Conservation (phyloP, 306 rosid genomes). For the Begonia peltatifolia region DNA sequence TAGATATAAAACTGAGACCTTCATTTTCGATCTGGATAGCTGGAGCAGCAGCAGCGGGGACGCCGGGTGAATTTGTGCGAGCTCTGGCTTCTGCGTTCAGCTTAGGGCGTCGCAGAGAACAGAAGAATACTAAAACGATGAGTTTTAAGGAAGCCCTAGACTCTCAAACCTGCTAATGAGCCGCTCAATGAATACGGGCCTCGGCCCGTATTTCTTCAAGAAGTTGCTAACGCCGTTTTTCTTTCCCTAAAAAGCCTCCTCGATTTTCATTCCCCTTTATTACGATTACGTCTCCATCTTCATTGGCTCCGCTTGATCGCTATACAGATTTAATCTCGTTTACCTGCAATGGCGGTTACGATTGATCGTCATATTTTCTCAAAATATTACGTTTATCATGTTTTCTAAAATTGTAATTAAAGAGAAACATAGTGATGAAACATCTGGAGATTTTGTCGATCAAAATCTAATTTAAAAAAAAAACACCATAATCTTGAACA, state of each 20-base stretch:
- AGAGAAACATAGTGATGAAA: no score
- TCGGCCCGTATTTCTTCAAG: background rate
- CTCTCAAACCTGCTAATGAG: no score
- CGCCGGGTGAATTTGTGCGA: background rate
- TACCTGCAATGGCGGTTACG: conserved; percentile 48
- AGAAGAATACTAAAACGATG: no score
- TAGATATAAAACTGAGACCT: conserved; percentile 4
- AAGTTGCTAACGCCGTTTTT: background rate
- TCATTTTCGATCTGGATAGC: conserved; percentile 15
- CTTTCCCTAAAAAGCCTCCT: conserved; percentile 15
- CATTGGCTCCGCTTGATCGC: background rate
- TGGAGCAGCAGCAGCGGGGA: background rate
- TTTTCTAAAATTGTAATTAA: no score
- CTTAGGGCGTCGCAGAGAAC: no score
- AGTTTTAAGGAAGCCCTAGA: background rate
- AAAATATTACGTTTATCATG: no score
- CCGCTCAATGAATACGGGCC: no score
- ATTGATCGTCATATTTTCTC: no score
- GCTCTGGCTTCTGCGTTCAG: background rate
- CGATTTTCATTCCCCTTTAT: conserved; percentile 11
- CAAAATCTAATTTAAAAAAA: no score
- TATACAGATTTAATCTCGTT: conserved; percentile 7
- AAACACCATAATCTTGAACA: no score
- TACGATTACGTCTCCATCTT: conserved; percentile 5
- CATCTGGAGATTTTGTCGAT: no score